Evolutionary conservation across 352 stramenopile genomes (phyloP).

Genomic region (Phytophthora fragariae): DNA sequence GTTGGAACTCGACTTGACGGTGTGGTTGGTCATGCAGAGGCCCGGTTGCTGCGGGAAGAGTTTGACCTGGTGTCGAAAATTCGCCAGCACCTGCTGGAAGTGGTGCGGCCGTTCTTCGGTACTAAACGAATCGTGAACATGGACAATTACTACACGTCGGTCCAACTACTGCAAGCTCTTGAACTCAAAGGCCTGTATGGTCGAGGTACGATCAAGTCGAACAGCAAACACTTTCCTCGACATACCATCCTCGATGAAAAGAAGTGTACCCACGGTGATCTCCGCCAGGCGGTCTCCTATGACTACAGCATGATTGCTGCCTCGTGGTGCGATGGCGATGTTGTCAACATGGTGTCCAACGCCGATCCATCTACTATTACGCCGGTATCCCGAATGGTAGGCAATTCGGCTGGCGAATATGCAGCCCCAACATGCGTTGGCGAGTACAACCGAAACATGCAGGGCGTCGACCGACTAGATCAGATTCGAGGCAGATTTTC

Average conservation of each 20-base stretch:
- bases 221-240: not conserved
- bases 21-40: not conserved
- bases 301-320: not conserved
- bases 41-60: not conserved
- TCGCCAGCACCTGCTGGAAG: not conserved
- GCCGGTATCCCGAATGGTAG: not conserved
- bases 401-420: not conserved
- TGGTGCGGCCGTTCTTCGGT: not conserved
- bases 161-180: not conserved
- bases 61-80: not conserved
- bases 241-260: not conserved
- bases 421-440: not conserved
- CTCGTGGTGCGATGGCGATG: not conserved
- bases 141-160: not conserved
- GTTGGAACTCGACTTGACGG: not conserved
- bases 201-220: not conserved
- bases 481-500: not conserved
- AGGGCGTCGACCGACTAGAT: not conserved
- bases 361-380: not conserved
- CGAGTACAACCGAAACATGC: not conserved
- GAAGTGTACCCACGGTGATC: not conserved
- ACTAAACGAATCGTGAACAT: not conserved
- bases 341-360: not conserved
- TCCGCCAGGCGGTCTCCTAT: not conserved
- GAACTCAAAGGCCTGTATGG: not conserved